phyloP scores from a whole-genome alignment of 768 basidiomycete genomes.

The Naematelia aurantialba region DNA sequence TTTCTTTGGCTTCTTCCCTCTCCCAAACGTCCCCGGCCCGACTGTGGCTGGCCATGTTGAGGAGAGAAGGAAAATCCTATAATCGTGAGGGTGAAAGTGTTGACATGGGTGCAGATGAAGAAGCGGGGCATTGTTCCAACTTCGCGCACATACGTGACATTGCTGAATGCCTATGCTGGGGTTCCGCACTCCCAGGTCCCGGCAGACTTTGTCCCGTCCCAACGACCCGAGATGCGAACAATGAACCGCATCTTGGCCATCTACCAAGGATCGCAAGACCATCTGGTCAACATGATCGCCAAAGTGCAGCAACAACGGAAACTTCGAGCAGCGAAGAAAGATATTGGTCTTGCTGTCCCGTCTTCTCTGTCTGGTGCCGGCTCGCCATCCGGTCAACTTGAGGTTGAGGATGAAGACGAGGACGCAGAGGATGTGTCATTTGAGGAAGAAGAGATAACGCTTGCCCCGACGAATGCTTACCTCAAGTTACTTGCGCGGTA shows the following conservation, averaged over 20 bases:
- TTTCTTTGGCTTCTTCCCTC: not conserved
- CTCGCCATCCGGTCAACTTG: not conserved
- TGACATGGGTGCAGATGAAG: slow-evolving; percentile 39
- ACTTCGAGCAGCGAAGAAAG: not conserved
- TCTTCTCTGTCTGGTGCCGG: too few relatives aligned
- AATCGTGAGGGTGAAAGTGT: not conserved
- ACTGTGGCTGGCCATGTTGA: too few relatives aligned
- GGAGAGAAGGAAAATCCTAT: too few relatives aligned
- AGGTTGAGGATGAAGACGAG: not conserved
- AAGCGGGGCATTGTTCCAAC: slow-evolving; percentile 44
- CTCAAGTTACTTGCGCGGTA: slow-evolving; percentile 36
- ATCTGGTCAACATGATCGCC: not conserved
- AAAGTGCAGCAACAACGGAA: too few relatives aligned
- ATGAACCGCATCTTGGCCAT: slow-evolving; percentile 29
- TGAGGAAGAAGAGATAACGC: slow-evolving; percentile 18
- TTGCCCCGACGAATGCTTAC: slow-evolving; percentile 42
- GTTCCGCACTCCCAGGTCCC: slow-evolving; percentile 10
- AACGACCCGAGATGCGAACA: slow-evolving; percentile 15
- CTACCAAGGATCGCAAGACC: slow-evolving; percentile 16
- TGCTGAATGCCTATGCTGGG: slow-evolving; percentile 39
- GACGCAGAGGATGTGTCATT: not conserved
- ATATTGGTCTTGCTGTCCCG: not conserved
- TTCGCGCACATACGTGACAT: slow-evolving; percentile 35
- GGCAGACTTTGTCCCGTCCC: not conserved
- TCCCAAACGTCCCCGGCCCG: too few relatives aligned